A percentile compares a stretch with the other conserved stretches of the same genome.
Evolutionary conservation across 495 filamentous ascomycete genomes (phyloP).

Genomic region (Letharia lupina): DNA sequence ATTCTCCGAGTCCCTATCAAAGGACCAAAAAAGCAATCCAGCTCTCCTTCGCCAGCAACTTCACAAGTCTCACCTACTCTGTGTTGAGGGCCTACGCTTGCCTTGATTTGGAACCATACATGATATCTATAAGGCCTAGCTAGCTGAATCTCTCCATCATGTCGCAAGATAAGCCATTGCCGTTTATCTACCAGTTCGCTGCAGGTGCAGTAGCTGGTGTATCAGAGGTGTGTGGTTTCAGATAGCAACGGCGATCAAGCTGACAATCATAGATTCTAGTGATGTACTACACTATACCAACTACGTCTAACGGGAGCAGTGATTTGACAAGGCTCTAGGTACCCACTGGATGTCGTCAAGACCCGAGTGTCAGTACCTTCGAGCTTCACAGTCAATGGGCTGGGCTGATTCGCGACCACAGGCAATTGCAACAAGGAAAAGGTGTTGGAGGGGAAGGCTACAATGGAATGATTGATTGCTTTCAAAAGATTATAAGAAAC

Average conservation of each 20-base stretch:
- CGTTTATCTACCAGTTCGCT: slow-evolving; percentile 79
- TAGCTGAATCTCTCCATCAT: slow-evolving; percentile 36
- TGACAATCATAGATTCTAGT: slow-evolving; percentile 62
- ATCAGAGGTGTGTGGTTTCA: slow-evolving; percentile 60
- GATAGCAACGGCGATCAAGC: slow-evolving; percentile 22
- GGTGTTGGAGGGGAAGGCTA: slow-evolving; percentile 66
- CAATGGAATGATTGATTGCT: slow-evolving; percentile 96
- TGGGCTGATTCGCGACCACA: slow-evolving; percentile 31
- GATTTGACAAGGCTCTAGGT: slow-evolving; percentile 48
- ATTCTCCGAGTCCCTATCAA: neutral
- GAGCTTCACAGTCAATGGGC: neutral
- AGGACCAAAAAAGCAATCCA: neutral
- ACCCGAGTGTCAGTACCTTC: slow-evolving; percentile 73
- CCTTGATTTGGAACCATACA: neutral
- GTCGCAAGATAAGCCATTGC: slow-evolving; percentile 62
- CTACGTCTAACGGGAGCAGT: neutral
- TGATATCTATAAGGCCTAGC: neutral
- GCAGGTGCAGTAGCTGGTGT: slow-evolving; percentile 88
- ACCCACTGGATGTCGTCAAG: slow-evolving; percentile 97
- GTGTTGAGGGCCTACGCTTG: neutral
- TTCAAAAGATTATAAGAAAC: slow-evolving; percentile 87
- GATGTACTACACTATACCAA: slow-evolving; percentile 49
- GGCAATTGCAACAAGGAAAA: slow-evolving; percentile 76
- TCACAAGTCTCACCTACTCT: neutral
- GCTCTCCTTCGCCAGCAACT: neutral